A percentile compares a stretch with the other conserved stretches of the same genome.
These are phyloP conservation scores for Rhododendron ferrugineum DNA, from an alignment of 148 eudicot genomes.

Conservation along the genomic window DNA sequence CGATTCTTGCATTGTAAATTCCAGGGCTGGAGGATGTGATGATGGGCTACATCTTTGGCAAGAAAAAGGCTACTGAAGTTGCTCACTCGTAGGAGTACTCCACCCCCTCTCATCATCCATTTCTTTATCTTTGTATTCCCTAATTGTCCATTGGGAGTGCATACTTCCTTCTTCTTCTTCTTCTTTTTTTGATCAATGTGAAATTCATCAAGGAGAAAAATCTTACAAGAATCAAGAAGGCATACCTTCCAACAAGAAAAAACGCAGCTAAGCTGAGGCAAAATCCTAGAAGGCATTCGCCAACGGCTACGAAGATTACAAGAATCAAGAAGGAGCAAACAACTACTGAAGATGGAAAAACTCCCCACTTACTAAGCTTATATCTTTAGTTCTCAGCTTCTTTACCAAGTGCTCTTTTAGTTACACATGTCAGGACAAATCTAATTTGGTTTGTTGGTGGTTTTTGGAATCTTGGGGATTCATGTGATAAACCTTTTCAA, in stretches of 20 bases:
- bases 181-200: no score
- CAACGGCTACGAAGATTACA: not conserved
- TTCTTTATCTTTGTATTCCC: not conserved
- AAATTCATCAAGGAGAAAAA: no score
- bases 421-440: not conserved
- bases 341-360: not conserved
- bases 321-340: not conserved
- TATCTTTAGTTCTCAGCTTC: not conserved
- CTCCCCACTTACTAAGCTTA: not conserved
- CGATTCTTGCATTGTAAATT: not conserved
- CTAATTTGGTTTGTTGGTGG: not conserved
- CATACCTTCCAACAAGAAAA: not conserved
- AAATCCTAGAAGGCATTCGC: not conserved
- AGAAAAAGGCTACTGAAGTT: slow-evolving; percentile 76
- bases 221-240: not conserved
- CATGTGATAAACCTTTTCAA: not conserved
- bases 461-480: not conserved
- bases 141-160: not conserved
- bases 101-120: not conserved
- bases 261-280: not conserved
- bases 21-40: slow-evolving; percentile 49
- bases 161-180: not conserved
- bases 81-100: slow-evolving; percentile 91
- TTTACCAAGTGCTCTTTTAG: not conserved
- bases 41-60: slow-evolving; percentile 61